Evolutionary conservation across 257 asterid species (phyloP).

Genomic region (Eustoma russellianum): DNA sequence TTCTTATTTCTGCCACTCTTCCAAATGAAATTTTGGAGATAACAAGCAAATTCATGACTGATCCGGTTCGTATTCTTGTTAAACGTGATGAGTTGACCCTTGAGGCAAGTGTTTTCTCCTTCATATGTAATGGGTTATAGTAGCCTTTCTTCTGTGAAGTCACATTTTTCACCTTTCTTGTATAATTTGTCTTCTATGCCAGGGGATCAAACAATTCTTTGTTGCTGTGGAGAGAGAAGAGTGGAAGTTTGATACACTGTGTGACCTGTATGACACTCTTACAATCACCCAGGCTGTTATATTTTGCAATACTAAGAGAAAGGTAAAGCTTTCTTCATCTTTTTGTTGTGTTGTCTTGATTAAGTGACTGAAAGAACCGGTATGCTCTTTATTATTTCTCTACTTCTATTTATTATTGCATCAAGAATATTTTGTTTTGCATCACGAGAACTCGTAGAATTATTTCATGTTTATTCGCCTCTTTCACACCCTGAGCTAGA

Average conservation of each 20-base stretch:
- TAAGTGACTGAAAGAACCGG: background rate
- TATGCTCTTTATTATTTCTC: background rate
- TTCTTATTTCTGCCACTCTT: slow-evolving; percentile 90
- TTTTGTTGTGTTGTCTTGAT: background rate
- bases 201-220: slow-evolving; percentile 98
- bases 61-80: slow-evolving; percentile 94
- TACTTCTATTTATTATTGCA: background rate
- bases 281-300: slow-evolving; percentile 97
- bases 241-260: slow-evolving; percentile 91
- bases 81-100: slow-evolving; percentile 99
- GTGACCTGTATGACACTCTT: slow-evolving; percentile 92
- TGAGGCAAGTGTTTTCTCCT: slow-evolving; percentile 39
- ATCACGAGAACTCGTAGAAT: too few species aligned
- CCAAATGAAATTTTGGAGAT: slow-evolving; percentile 96
- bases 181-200: slow-evolving; percentile 13
- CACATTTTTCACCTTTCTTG: background rate
- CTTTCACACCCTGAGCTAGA: too few species aligned
- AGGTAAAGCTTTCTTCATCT: slow-evolving; percentile 35
- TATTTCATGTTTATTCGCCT: too few species aligned
- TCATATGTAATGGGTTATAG: background rate
- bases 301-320: slow-evolving; percentile 90
- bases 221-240: slow-evolving; percentile 95
- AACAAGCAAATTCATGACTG: slow-evolving; percentile 98
- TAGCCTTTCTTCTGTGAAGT: background rate
- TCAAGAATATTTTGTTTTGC: too few species aligned